Base-by-base conservation (phyloP, 2,329 filamentous ascomycete genomes). In the Calycina herbarum region DNA sequence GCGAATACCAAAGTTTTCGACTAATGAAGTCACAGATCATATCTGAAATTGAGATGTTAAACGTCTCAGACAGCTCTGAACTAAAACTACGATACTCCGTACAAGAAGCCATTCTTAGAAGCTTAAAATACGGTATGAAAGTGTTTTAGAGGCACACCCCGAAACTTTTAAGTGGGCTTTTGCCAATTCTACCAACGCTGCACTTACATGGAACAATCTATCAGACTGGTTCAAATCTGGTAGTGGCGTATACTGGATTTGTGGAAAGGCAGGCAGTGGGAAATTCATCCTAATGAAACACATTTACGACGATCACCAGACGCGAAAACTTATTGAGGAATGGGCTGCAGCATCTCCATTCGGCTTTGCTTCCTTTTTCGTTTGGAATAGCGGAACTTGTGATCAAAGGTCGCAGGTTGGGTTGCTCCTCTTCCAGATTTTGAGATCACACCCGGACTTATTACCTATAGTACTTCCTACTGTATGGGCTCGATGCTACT, bases 351-450 rank as follows among this genome's bases (percentile, higher is more conserved):
- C 27, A 4, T 6, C n/a, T 1, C 27, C 54, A 1, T 1, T 70
- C 0, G 33, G 73, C 1, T 77, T 75, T 0, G 78, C 79, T 0
- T 77, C 74, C 0, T 82, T 79, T 70, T 83, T 81, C 67, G 82
- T 83, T 64, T 83, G 81, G 81, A 80, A 77, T 1, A 78, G 76
- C n/a, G 79, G 78, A 3, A 78, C 77, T 0, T 1, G 13, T 13
- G 57, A 62, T 10, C 65, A 71, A 24, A 63, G 45, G 51, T 70
- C 65, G 0, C 65, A 65, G 33, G 11, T 2, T 7, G 68, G 68
- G 1, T 48, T 70, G 0, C 42, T 71, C 5, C 40, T 69, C 0
- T 58, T 35, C 11, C 11, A 70, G n/a, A 56, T 59, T 15, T 54
- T 68, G 0, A 31, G 17, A 8, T 0, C 57, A 3, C 10, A 42